These are phyloP conservation scores for Antrodiella citrinella DNA, from an alignment of 768 basidiomycete genomes.

Conservation along the genomic window DNA sequence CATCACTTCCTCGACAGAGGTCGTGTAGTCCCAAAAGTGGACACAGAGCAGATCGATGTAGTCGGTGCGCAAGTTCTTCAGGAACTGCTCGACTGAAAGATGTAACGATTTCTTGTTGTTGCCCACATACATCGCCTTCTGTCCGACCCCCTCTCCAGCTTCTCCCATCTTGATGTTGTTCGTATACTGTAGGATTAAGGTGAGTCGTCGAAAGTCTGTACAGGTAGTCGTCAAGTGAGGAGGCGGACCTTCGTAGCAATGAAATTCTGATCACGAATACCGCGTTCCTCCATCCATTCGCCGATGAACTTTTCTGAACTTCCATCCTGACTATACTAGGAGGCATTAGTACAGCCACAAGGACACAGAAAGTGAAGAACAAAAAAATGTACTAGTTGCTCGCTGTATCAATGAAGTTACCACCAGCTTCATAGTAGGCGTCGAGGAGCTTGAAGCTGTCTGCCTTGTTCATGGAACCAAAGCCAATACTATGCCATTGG, in stretches of 20 bases:
- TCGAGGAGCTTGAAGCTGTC: constrained; percentile 35
- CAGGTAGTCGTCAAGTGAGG: background rate
- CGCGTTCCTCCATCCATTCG: constrained; percentile 30
- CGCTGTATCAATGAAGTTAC: too few species aligned
- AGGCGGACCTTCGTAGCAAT: constrained; percentile 20
- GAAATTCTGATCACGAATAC: constrained; percentile 29
- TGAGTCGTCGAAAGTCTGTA: background rate
- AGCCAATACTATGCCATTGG: constrained; percentile 33
- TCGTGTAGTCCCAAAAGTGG: constrained; percentile 32
- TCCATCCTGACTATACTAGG: constrained; percentile 15
- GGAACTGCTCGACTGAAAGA: constrained; percentile 22
- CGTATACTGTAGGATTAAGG: constrained; percentile 3
- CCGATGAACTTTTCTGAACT: constrained; percentile 28
- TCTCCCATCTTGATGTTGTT: constrained; percentile 3
- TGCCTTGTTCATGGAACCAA: constrained; percentile 28
- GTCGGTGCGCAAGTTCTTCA: constrained; percentile 33
- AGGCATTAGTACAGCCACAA: background rate
- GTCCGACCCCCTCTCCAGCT: background rate
- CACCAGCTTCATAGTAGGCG: constrained; percentile 29
- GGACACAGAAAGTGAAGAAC: background rate
- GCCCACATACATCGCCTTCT: constrained; percentile 27
- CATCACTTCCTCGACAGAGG: constrained; percentile 33
- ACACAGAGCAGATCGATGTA: constrained; percentile 40
- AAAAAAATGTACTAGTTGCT: constrained; percentile 31
- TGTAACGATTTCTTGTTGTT: constrained; percentile 28